Base-by-base conservation (phyloP, 2,329 filamentous ascomycete genomes). In the Metarhizium robertsii region DNA sequence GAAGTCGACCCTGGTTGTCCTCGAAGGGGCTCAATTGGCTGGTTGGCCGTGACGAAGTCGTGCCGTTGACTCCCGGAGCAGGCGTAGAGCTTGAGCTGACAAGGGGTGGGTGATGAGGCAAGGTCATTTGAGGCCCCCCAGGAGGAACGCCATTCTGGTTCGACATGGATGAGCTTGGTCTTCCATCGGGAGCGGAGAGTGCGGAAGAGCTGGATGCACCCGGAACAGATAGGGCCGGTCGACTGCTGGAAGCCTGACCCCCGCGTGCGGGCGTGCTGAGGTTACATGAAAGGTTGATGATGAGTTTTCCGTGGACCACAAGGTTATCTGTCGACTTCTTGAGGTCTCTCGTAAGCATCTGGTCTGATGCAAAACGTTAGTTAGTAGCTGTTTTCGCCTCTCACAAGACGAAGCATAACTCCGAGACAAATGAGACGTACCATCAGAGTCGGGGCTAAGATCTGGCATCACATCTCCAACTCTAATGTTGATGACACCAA, bases 281-380 rank as follows among this genome's bases (percentile, higher is more conserved):
- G 69, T 99, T 96, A 53, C 92, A 96, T 11, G 92, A 96, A 13
- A 99, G 78, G 69, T 95, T 97, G 60, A 99, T 84, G 65, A 99
- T 99, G 55, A 99, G 83, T 73, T 97, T 97, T 60, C 94, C 94
- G 69, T 99, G 92, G 38, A 99, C 94, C 55, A 97, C 91, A 51
- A 99, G 84, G 69, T 97, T 97, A 70, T 99, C 94, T 58, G 91
- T 96, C 6, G 94, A 96, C 73, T 96, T 97, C 70, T 97, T 96
- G 38, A 99, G 80, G 70, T 99, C 94, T 62, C 91, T 81, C 52
- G 94, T 97, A 68, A 99, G 88, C 92, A 97, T 99, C 75, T 97
- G 92, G 84, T 97, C 81, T 97, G 84, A 20, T 84, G 62, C 61
- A 57, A 34, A 38, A 49, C 49, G 58, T 64, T 56, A 67, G 53